These are phyloP conservation scores for Rutidosis leptorrhynchoides DNA, from an alignment of 129 eudicot species.

Conservation along the genomic window DNA sequence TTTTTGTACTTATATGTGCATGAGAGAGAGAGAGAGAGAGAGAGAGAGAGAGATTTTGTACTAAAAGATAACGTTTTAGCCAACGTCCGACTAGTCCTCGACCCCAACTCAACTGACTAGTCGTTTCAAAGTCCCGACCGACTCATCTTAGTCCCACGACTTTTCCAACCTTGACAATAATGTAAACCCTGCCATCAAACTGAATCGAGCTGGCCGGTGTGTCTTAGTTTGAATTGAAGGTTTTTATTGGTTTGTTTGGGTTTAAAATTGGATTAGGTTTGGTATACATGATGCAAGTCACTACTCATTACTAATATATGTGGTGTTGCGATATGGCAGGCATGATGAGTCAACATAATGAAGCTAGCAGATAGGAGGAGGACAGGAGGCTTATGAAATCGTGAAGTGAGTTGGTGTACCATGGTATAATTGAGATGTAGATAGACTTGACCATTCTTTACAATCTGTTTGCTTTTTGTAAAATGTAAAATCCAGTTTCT, in stretches of 20 bases:
- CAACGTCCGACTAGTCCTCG: too few relatives aligned
- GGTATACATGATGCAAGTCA: background rate
- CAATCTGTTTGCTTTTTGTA: constrained; percentile 13
- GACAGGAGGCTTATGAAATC: background rate
- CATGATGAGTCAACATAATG: constrained; percentile 4
- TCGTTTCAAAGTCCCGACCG: too few relatives aligned
- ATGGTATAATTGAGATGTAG: background rate
- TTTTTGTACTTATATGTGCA: too few relatives aligned
- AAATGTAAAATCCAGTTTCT: background rate
- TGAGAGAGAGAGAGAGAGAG: too few relatives aligned
- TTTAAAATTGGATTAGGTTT: background rate
- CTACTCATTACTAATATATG: background rate
- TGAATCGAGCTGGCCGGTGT: background rate
- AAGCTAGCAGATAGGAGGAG: background rate
- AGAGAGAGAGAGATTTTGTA: too few relatives aligned
- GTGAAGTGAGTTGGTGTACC: constrained; percentile 4
- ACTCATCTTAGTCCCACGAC: too few relatives aligned
- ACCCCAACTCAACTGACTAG: too few relatives aligned
- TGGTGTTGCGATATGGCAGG: constrained; percentile 20
- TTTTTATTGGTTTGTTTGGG: background rate
- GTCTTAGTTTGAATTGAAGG: background rate
- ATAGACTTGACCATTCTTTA: too few relatives aligned
- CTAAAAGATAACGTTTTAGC: too few relatives aligned
- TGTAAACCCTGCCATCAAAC: background rate
- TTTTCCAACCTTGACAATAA: too few relatives aligned